Evolutionary conservation across 306 rosid genomes (phyloP), one percentile per base, ranked within the genome.

Genomic region (Senna siamea): DNA sequence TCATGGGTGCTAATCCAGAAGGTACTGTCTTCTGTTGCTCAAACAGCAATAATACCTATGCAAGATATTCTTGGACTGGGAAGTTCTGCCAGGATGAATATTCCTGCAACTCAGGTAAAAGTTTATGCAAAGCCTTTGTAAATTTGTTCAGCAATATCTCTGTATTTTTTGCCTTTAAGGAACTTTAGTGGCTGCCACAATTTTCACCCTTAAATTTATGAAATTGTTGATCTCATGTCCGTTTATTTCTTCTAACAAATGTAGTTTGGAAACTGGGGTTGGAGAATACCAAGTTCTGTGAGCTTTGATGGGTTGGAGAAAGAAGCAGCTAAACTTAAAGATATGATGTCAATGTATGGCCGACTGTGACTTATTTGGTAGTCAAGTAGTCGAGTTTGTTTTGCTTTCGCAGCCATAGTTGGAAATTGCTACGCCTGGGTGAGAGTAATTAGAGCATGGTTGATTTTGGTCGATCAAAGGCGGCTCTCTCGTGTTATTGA

Each of bases 261-360:
- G 69, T 83, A 93, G 98, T 84, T 86, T 56, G 98, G 98, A 81
- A 93, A 93, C 79, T 93, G 98, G 98, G 80, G 93, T 76, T 93
- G 97, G 98, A 87, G 96, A 79, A 57, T 91, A 38, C 85, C 92
- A 35, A 74, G 79, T 79, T 82, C 92, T 61, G 48, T 72, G 82
- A 88, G 89, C 87, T 91, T 93, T 75, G 89, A 91, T 74, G 62
- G 77, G 76, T 64, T 91, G 93, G 89, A 93, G 51, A 46, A 67
- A 44, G 96, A 93, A 80, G 89, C 96, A 22, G 75, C 59, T 20
- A 85, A 80, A 72, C 85, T 91, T 78, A 83, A 81, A 86, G 85
- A 78, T 34, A 53, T 85, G 87, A 80, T 88, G 50, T 88, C 82
- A 8, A 75, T 77, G 83, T 93, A 91, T 38, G 97, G 98, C 63